phyloP scores from a whole-genome alignment of 139 green algal species.

The Chlorella sp. region DNA sequence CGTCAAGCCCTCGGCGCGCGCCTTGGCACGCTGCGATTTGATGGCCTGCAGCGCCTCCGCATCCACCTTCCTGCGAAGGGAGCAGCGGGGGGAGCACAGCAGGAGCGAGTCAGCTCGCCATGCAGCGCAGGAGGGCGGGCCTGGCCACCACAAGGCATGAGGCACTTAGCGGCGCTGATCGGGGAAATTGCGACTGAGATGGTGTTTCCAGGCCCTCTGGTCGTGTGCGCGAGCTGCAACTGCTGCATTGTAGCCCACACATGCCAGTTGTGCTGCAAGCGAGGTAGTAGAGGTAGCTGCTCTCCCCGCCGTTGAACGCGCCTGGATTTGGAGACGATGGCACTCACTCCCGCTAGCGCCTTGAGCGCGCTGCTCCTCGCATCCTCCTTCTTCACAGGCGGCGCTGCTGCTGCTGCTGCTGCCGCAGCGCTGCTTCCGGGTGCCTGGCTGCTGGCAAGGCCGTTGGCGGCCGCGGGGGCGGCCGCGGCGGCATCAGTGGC shows the following conservation, averaged over 20 bases:
- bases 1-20: background rate
- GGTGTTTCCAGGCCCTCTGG: too few relatives aligned
- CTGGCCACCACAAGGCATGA: too few relatives aligned
- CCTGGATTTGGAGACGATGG: conserved; percentile 43
- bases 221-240: background rate
- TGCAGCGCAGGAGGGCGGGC: too few relatives aligned
- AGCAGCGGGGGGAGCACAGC: too few relatives aligned
- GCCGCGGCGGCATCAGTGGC: background rate
- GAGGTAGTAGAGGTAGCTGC: too few relatives aligned
- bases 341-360: conserved; percentile 38
- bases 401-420: background rate
- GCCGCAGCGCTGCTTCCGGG: too few relatives aligned
- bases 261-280: background rate
- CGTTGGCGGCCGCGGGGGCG: background rate
- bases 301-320: too few relatives aligned
- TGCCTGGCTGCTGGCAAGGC: background rate
- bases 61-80: conserved; percentile 31
- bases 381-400: conserved; percentile 13
- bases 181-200: too few relatives aligned
- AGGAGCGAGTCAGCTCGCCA: too few relatives aligned
- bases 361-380: conserved; percentile 45
- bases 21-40: conserved; percentile 34
- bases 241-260: background rate
- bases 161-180: too few relatives aligned
- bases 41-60: conserved; percentile 44